A percentile compares a stretch with the other conserved stretches of the same genome.
phyloP scores from a whole-genome alignment of 2,329 filamentous ascomycete genomes.

The Dichotomopilus funicola region DNA sequence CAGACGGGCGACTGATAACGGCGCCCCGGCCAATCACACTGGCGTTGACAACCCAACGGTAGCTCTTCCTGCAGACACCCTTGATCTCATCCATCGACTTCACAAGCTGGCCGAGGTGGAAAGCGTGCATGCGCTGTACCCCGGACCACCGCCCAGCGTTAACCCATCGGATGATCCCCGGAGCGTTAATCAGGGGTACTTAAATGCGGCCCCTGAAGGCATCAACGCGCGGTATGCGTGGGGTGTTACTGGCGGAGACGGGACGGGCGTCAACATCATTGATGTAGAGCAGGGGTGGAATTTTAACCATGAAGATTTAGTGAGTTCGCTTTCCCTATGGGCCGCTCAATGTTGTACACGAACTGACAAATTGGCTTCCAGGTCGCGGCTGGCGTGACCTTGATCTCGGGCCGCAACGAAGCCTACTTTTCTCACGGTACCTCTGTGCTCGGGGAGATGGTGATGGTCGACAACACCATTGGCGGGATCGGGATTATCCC shows the following conservation, averaged over 20 bases:
- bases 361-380: not conserved
- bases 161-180: not conserved
- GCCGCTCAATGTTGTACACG: not conserved
- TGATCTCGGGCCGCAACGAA: not conserved
- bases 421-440: constrained; percentile 12
- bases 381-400: not conserved
- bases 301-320: constrained; percentile 12
- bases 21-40: not conserved
- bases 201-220: not conserved
- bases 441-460: constrained; percentile 15
- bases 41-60: not conserved
- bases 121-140: constrained; percentile 6
- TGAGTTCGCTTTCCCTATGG: not conserved
- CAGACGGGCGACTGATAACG: not conserved
- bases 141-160: constrained; percentile 6
- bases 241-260: constrained; percentile 14
- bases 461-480: constrained; percentile 16
- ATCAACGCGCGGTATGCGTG: constrained; percentile 14
- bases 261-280: constrained; percentile 6
- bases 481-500: constrained; percentile 15
- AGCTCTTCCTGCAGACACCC: not conserved
- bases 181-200: constrained; percentile 3
- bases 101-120: constrained; percentile 1
- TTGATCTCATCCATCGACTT: constrained; percentile 9
- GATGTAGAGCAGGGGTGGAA: constrained; percentile 14